A percentile compares a stretch with the other conserved stretches of the same genome.
These are phyloP conservation scores for Talaromyces liani DNA, from an alignment of 495 filamentous ascomycete genomes.

Conservation along the genomic window DNA sequence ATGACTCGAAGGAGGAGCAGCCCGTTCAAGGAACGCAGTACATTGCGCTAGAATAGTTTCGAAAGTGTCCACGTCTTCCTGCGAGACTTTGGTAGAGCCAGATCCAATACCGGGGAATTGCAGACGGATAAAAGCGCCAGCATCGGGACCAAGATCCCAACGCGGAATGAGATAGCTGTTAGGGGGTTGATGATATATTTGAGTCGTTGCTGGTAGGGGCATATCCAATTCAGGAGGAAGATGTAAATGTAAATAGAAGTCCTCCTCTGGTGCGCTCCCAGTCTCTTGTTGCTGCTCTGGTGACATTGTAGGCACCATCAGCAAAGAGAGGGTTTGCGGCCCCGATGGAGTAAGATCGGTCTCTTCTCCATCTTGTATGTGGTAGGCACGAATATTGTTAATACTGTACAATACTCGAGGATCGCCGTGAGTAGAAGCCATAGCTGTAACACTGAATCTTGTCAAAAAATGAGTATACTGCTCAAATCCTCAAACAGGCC, in stretches of 20 bases:
- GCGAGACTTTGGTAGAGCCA: conserved; percentile 54
- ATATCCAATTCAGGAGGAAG: conserved; percentile 92
- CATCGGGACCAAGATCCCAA: conserved; percentile 83
- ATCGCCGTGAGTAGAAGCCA: conserved; percentile 38
- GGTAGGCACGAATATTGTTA: conserved; percentile 75
- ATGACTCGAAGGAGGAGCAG: conserved; percentile 47
- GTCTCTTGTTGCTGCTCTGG: conserved; percentile 53
- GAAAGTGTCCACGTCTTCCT: conserved; percentile 93
- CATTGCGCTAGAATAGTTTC: conserved; percentile 95
- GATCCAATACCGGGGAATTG: conserved; percentile 72
- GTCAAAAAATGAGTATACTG: not conserved
- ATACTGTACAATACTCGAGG: conserved; percentile 79
- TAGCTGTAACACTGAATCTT: not conserved
- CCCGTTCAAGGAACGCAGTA: conserved; percentile 83
- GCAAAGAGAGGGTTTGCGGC: conserved; percentile 77
- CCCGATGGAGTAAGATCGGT: conserved; percentile 73
- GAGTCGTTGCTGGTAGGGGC: conserved; percentile 81
- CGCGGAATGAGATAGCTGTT: conserved; percentile 84
- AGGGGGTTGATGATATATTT: conserved; percentile 90
- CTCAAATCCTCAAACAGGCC: not conserved
- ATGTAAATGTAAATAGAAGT: conserved; percentile 92
- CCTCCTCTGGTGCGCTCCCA: conserved; percentile 58
- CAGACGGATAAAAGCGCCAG: conserved; percentile 82
- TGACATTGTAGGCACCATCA: conserved; percentile 88
- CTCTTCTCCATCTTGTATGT: conserved; percentile 83